phyloP scores from a whole-genome alignment of 768 basidiomycete species.

The Mycena indigotica region DNA sequence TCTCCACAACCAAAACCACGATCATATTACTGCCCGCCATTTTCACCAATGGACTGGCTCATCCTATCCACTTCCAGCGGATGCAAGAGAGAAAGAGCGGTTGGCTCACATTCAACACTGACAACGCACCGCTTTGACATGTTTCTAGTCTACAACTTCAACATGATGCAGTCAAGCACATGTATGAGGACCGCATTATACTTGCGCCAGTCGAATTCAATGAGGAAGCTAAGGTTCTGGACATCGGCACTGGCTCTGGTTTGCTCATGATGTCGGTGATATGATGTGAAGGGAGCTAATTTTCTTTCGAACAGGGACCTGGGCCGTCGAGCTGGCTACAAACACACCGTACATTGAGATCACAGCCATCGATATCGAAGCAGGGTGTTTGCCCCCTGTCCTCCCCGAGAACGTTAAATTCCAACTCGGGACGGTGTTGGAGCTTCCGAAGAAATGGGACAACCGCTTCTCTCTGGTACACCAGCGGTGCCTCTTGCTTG shows the following conservation, averaged over 20 bases:
- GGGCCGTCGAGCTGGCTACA: no score
- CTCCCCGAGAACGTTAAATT: slow-evolving; percentile 11
- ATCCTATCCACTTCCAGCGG: no score
- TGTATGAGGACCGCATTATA: slow-evolving; percentile 8
- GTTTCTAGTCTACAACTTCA: slow-evolving; percentile 14
- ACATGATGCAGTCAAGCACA: slow-evolving; percentile 9
- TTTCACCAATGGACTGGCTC: no score
- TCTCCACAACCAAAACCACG: no score
- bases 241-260: slow-evolving; percentile 14
- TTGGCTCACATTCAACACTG: no score
- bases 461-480: slow-evolving; percentile 18
- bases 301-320: not conserved
- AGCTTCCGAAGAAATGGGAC: slow-evolving; percentile 14
- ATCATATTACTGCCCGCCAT: no score
- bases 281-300: not conserved
- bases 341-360: slow-evolving; percentile 14
- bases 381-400: slow-evolving; percentile 9
- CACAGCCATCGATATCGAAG: slow-evolving; percentile 15
- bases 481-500: slow-evolving; percentile 11
- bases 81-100: no score
- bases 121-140: no score
- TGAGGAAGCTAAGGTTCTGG: slow-evolving; percentile 5
- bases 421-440: slow-evolving; percentile 1
- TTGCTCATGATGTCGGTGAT: not conserved
- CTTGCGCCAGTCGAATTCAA: slow-evolving; percentile 9